These are phyloP conservation scores for Hypoxylon rubiginosum DNA, from an alignment of 2,329 filamentous ascomycete genomes.

Conservation along the genomic window DNA sequence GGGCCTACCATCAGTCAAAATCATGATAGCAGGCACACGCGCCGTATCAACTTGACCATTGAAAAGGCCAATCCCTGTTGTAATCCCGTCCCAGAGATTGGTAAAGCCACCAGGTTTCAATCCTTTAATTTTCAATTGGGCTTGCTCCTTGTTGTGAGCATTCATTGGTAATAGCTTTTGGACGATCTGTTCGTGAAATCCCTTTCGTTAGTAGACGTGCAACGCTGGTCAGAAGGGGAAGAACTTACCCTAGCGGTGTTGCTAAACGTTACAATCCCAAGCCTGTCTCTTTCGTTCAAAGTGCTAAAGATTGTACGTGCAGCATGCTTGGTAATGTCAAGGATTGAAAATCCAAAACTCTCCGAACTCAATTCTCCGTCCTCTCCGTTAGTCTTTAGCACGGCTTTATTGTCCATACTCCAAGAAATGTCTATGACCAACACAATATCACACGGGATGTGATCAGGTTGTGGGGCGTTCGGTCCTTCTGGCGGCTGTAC, in stretches of 20 bases:
- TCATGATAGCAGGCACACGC: conserved; percentile 64
- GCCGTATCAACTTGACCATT: conserved; percentile 47
- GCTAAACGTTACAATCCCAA: conserved; percentile 70
- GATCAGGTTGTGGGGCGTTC: conserved; percentile 42
- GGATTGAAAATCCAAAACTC: conserved; percentile 64
- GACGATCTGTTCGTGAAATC: conserved; percentile 52
- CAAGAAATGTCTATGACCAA: conserved; percentile 72
- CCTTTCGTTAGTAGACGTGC: conserved; percentile 18
- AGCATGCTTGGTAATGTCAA: conserved; percentile 73
- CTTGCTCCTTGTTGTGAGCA: conserved; percentile 58
- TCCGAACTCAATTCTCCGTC: conserved; percentile 54
- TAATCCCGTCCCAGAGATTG: conserved; percentile 71
- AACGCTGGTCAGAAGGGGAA: background rate
- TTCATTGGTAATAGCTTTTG: conserved; percentile 65
- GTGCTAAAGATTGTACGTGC: conserved; percentile 70
- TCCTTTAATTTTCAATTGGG: conserved; percentile 58
- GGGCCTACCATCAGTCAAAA: conserved; percentile 68
- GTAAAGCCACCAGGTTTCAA: conserved; percentile 59
- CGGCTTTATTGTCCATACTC: conserved; percentile 66
- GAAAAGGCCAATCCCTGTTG: conserved; percentile 65
- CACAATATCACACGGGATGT: conserved; percentile 71
- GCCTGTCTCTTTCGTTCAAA: conserved; percentile 65
- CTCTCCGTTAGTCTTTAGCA: conserved; percentile 57
- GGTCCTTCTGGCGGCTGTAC: conserved; percentile 61
- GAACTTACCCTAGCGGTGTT: conserved; percentile 52